Conservation (phyloP, 2,329 filamentous ascomycete genomes). For the Aspergillus carbonarius region DNA sequence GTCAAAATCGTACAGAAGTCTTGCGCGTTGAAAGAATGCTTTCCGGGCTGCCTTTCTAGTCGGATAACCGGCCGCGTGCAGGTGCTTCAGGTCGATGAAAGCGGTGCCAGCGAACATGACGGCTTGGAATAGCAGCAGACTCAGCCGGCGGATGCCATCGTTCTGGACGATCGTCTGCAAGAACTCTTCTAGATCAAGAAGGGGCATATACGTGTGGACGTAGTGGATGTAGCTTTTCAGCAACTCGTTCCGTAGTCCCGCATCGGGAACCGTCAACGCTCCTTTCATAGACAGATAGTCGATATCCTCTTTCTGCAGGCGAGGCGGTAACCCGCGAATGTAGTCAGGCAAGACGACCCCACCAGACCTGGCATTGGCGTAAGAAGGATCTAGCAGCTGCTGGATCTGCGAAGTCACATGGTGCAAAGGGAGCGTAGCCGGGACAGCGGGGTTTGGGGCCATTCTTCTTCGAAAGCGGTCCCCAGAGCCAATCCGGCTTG, state of each 20-base stretch:
- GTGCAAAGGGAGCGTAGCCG: constrained; percentile 37
- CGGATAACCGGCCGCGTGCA: constrained; percentile 74
- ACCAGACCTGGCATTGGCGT: constrained; percentile 50
- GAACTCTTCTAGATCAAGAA: constrained; percentile 68
- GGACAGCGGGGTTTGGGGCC: constrained; percentile 45
- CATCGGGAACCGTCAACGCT: constrained; percentile 72
- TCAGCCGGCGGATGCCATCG: constrained; percentile 72
- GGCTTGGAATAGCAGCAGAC: constrained; percentile 85
- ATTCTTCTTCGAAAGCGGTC: constrained; percentile 45
- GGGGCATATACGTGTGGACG: constrained; percentile 91
- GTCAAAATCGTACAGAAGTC: constrained; percentile 92
- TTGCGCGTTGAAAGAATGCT: constrained; percentile 83
- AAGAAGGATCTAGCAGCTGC: constrained; percentile 43
- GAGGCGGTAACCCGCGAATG: constrained; percentile 74
- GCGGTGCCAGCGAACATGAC: constrained; percentile 93
- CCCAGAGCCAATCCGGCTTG: constrained; percentile 49
- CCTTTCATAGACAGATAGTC: constrained; percentile 81
- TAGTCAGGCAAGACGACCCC: constrained; percentile 61
- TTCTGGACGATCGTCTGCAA: constrained; percentile 57
- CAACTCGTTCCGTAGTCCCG: constrained; percentile 72
- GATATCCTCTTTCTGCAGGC: constrained; percentile 78
- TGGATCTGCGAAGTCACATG: constrained; percentile 38
- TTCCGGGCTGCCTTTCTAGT: constrained; percentile 80
- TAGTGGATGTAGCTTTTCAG: constrained; percentile 82
- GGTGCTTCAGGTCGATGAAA: constrained; percentile 76